phyloP scores from a whole-genome alignment of 2,329 filamentous ascomycete species.

The Penicillium aurantiogriseum region DNA sequence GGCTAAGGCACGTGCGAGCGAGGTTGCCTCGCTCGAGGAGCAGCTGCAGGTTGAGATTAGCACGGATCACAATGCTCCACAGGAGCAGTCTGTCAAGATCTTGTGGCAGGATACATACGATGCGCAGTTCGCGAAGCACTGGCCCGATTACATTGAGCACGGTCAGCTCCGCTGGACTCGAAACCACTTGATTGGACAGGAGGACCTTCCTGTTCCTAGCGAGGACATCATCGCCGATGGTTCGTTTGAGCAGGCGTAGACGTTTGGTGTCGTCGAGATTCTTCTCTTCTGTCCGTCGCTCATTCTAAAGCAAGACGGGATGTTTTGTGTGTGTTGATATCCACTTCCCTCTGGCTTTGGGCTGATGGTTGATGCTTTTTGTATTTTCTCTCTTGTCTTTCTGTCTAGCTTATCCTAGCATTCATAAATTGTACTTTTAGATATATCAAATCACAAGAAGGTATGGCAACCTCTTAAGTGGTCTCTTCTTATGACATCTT shows the following conservation, averaged over 20 bases:
- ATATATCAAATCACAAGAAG: constrained; percentile 18
- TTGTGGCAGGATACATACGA: constrained; percentile 49
- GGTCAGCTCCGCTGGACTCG: constrained; percentile 40
- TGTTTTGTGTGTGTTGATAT: constrained; percentile 16
- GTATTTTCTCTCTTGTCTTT: constrained; percentile 15
- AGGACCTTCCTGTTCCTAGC: constrained; percentile 13
- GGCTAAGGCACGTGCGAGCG: constrained; percentile 23
- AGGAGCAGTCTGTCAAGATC: constrained; percentile 42
- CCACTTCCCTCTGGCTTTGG: constrained; percentile 13
- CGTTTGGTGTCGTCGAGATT: not conserved
- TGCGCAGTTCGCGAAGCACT: constrained; percentile 42
- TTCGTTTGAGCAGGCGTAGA: constrained; percentile 10
- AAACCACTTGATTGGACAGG: constrained; percentile 38
- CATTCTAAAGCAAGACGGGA: constrained; percentile 8
- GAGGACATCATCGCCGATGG: constrained; percentile 25
- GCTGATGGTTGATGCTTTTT: constrained; percentile 16
- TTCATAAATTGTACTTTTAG: constrained; percentile 32
- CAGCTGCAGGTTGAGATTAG: constrained; percentile 32
- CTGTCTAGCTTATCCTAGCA: constrained; percentile 13
- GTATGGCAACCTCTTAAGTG: constrained; percentile 5
- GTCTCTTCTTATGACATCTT: not conserved
- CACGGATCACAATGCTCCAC: constrained; percentile 26
- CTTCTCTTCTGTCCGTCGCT: not conserved
- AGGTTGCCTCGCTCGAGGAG: constrained; percentile 25
- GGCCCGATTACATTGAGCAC: constrained; percentile 46